These are phyloP conservation scores for Ganoderma resinaceum DNA, from an alignment of 1,284 basidiomycete species.

Conservation along the genomic window DNA sequence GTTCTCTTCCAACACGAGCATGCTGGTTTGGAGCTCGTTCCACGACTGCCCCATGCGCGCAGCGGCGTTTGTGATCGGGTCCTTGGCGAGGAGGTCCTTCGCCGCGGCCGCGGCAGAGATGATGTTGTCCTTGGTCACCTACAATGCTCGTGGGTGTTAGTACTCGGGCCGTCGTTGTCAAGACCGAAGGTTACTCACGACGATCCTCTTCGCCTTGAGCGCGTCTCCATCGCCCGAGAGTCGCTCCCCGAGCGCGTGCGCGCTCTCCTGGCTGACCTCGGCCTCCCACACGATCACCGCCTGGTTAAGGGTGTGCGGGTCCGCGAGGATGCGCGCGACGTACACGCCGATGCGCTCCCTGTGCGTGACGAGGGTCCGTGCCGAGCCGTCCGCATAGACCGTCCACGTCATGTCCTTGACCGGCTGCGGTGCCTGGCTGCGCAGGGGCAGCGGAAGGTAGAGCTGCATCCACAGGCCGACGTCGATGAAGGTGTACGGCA, in stretches of 20 bases:
- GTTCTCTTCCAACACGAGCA: conserved; percentile 31
- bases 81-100: conserved; percentile 7
- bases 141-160: too few relatives aligned
- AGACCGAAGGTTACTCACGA: too few relatives aligned
- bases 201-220: conserved; percentile 16
- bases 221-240: conserved; percentile 26
- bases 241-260: conserved; percentile 25
- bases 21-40: conserved; percentile 29
- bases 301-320: conserved; percentile 35
- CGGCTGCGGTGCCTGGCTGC: not conserved
- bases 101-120: conserved; percentile 2
- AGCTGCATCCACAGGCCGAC: conserved; percentile 38
- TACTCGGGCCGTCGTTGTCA: too few relatives aligned
- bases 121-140: conserved; percentile 26
- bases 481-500: conserved; percentile 37
- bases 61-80: not conserved
- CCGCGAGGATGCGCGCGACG: conserved; percentile 34
- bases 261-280: conserved; percentile 30
- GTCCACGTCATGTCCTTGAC: conserved; percentile 6
- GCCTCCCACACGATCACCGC: conserved; percentile 40
- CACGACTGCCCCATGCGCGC: not conserved
- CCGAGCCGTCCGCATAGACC: conserved; percentile 24
- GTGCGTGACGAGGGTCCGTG: conserved; percentile 29
- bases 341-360: conserved; percentile 29
- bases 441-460: conserved; percentile 22